phyloP scores from a whole-genome alignment of 352 stramenopile species.

The Globisporangium splendens region DNA sequence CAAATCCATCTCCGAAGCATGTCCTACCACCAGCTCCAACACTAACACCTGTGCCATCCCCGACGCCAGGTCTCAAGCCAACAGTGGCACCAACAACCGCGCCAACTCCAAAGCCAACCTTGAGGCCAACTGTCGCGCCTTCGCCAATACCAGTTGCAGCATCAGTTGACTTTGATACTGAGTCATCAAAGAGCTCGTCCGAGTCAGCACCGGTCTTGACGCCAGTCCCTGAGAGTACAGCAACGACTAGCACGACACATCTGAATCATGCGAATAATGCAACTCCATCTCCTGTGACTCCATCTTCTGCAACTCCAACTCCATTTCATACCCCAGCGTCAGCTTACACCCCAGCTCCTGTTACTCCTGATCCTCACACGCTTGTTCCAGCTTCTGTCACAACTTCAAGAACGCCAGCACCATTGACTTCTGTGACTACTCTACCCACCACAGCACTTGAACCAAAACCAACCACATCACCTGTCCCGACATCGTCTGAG shows the following conservation, averaged over 20 bases:
- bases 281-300: no score
- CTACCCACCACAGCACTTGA: no score
- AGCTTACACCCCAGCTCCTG: neutral
- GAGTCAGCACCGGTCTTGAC: neutral
- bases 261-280: slow-evolving; percentile 20
- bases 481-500: no score
- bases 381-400: neutral
- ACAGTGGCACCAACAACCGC: no score
- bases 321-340: no score
- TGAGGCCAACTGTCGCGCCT: no score
- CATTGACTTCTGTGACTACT: neutral
- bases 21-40: slow-evolving; percentile 6
- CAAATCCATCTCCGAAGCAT: slow-evolving; percentile 6
- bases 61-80: neutral
- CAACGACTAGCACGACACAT: slow-evolving; percentile 12
- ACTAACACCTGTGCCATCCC: slow-evolving; percentile 3
- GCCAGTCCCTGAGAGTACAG: slow-evolving; percentile 10
- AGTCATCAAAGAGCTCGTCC: neutral
- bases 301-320: no score
- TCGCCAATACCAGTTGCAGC: slow-evolving; percentile 10
- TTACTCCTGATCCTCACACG: no score
- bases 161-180: slow-evolving; percentile 7
- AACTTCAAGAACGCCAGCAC: neutral
- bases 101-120: no score
- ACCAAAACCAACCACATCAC: no score